phyloP scores from a whole-genome alignment of 768 basidiomycete species.

The Antrodiella citrinella region DNA sequence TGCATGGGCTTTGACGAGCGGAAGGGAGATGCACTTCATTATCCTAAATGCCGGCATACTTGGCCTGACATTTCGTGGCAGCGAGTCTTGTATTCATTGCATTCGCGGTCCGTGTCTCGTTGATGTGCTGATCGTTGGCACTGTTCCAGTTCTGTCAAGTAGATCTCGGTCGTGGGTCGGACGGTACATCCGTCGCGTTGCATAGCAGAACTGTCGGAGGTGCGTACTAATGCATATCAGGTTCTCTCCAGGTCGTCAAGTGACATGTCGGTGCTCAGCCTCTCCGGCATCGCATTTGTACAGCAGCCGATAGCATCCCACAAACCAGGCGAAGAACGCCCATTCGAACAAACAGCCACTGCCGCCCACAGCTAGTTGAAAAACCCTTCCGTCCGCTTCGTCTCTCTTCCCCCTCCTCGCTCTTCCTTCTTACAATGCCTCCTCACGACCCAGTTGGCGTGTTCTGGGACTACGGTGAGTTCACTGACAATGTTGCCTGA shows the following conservation, averaged over 20 bases:
- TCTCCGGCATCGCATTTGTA: not conserved
- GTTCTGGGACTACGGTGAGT: conserved; percentile 37
- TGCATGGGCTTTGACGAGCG: no score
- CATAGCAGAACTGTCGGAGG: not conserved
- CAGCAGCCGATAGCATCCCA: not conserved
- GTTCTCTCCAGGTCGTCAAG: not conserved
- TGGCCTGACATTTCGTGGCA: no score
- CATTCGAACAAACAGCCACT: not conserved
- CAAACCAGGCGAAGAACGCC: not conserved
- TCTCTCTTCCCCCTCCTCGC: not conserved
- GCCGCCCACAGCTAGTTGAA: not conserved
- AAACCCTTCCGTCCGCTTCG: not conserved
- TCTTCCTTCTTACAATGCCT: not conserved
- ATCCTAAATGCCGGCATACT: no score
- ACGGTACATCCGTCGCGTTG: not conserved
- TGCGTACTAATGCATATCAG: not conserved
- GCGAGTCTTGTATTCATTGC: no score
- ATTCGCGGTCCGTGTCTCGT: no score
- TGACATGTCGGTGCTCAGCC: not conserved
- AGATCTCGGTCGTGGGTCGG: not conserved
- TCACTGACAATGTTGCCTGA: not conserved
- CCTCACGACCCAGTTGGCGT: conserved; percentile 25
- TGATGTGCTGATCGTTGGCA: no score
- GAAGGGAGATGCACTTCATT: no score
- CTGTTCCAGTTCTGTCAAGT: no score